Conservation (phyloP, 208 protist genomes). For the Angomonas ambiguus region DNA sequence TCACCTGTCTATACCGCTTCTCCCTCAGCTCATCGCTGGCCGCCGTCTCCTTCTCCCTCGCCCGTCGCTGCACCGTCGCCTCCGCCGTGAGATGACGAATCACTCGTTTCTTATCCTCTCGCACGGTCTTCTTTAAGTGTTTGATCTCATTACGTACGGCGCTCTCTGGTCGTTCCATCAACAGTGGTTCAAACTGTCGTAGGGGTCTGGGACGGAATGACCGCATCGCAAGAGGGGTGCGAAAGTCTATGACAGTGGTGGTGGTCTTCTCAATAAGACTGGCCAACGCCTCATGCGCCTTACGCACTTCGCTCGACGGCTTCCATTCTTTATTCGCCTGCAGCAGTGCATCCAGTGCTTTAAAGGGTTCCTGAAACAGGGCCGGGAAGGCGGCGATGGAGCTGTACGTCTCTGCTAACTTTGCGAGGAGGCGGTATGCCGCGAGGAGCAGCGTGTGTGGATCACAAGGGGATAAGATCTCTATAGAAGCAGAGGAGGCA, state of each 20-base stretch:
- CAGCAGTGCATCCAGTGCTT: slow-evolving; percentile 35
- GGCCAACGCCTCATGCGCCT: slow-evolving; percentile 42
- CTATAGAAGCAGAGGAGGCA: too few species aligned
- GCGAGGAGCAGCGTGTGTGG: slow-evolving; percentile 49
- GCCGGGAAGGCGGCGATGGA: slow-evolving; percentile 45
- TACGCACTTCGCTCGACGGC: slow-evolving; percentile 28
- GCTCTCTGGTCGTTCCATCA: slow-evolving; percentile 44
- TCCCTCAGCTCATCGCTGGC: slow-evolving; percentile 43
- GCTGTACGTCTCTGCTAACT: slow-evolving; percentile 40
- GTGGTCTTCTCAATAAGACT: slow-evolving; percentile 21
- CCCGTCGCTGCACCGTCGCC: slow-evolving; percentile 71
- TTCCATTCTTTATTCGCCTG: slow-evolving; percentile 21
- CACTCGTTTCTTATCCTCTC: slow-evolving; percentile 82
- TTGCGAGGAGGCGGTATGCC: slow-evolving; percentile 57
- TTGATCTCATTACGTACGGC: slow-evolving; percentile 68
- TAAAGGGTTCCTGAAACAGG: slow-evolving; percentile 45
- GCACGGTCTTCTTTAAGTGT: slow-evolving; percentile 60
- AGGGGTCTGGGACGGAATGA: slow-evolving; percentile 77
- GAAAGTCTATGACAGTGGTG: slow-evolving; percentile 24
- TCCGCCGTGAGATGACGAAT: slow-evolving; percentile 77
- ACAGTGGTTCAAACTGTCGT: slow-evolving; percentile 79
- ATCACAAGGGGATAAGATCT: too few species aligned
- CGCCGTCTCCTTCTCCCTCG: slow-evolving; percentile 43
- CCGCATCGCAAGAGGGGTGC: slow-evolving; percentile 80
- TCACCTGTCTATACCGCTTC: slow-evolving; percentile 55